Evolutionary conservation across 148 eudicot genomes (phyloP), one percentile per base, ranked within the genome.

Genomic region (Gaultheria prostrata): DNA sequence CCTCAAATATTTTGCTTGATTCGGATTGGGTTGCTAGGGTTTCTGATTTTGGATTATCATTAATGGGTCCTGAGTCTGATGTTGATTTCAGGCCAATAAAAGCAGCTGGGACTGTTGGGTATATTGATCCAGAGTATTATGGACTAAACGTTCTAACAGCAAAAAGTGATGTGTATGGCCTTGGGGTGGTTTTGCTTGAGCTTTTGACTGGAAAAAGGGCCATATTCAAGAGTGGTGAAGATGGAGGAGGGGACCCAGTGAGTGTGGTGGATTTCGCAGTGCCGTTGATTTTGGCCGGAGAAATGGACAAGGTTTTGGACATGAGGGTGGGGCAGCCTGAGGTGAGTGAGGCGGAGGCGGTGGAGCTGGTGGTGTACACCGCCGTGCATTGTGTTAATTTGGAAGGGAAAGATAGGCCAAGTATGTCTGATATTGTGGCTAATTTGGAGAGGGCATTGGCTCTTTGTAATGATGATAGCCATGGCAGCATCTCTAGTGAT

Each of bases 81-180:
- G 83, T 74, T 0, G 96, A 92, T 24, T 90, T 87, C 51, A 84
- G 89, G 81, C 93, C 98, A 2, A 50, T 61, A 5, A 97, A 91
- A 85, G 97, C 98, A 15, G 99, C 93, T 2, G 99, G 99, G 15
- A 97, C 99, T 1, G 90, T 95, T 1, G 99, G 99, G 51, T 97
- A 97, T 85, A 97, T 97, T 28, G 99, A 97, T 86, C 99, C 99
- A 0, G 98, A 97, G 85, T 97, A 95, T 78, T 97, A 95, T 46
- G 91, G 95, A 43, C 87, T 97, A 54, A 97, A 93, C 82, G 98
- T 97, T n/a, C 67, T 97, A 54, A 97, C 99, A 26, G 88, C 92
- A n/a, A 97, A 97, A 87, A 97, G 98, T 33, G 99, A 97, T 84
- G 98, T 97, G 0, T 97, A 97, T 81, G 99, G 99, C 39, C 83